phyloP scores from a whole-genome alignment of 1,284 basidiomycete genomes.

The Leccinum fuscescens region DNA sequence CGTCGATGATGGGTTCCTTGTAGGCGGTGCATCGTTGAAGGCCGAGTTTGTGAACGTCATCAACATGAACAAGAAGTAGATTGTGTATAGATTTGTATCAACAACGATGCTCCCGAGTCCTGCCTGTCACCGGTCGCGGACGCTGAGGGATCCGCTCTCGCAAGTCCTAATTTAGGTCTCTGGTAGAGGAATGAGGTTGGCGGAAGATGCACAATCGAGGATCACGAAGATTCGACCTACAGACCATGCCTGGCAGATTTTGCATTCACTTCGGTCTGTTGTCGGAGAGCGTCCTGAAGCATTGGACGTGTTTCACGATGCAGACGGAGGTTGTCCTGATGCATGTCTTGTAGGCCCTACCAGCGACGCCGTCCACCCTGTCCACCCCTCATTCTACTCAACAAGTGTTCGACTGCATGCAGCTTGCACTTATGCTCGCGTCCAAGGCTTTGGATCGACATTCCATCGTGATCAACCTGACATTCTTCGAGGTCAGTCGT shows the following conservation, averaged over 20 bases:
- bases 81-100: not conserved
- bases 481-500: slow-evolving; percentile 58
- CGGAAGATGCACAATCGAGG: slow-evolving; percentile 18
- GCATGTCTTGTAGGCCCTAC: slow-evolving; percentile 62
- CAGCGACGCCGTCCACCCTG: slow-evolving; percentile 30
- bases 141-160: slow-evolving; percentile 1
- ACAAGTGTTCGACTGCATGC: slow-evolving; percentile 52
- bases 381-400: slow-evolving; percentile 41
- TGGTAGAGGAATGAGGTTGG: slow-evolving; percentile 25
- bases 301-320: slow-evolving; percentile 73
- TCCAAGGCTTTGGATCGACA: slow-evolving; percentile 63
- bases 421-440: slow-evolving; percentile 58
- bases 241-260: slow-evolving; percentile 42
- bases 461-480: slow-evolving; percentile 43
- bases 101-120: slow-evolving; percentile 1
- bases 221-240: slow-evolving; percentile 9
- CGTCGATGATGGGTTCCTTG: slow-evolving; percentile 92
- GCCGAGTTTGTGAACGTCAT: slow-evolving; percentile 95
- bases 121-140: not conserved
- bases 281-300: slow-evolving; percentile 59
- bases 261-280: slow-evolving; percentile 60
- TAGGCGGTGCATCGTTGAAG: slow-evolving; percentile 97
- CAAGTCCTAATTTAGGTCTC: slow-evolving; percentile 9
- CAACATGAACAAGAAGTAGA: slow-evolving; percentile 55
- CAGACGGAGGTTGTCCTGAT: slow-evolving; percentile 67